A percentile compares a stretch with the other conserved stretches of the same genome.
Evolutionary conservation across 495 filamentous ascomycete species (phyloP).

Genomic region (Lasiosphaeria ovina): DNA sequence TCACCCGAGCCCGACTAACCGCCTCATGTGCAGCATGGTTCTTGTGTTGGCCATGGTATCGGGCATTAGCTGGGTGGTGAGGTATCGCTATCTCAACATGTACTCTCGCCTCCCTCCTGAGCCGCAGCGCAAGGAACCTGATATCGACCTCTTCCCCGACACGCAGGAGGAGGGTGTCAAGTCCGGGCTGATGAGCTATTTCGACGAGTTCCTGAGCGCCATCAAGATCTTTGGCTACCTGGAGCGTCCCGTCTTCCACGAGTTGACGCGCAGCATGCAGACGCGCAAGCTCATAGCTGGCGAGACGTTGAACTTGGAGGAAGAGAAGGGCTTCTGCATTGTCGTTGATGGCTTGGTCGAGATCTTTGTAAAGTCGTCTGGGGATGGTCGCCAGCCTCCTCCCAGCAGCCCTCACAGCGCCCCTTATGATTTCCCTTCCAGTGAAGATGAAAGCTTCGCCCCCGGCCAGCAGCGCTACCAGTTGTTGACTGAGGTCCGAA

Average conservation of each 20-base stretch:
- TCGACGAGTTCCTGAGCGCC: constrained; percentile 97
- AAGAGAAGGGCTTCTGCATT: constrained; percentile 96
- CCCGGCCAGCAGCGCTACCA: constrained; percentile 75
- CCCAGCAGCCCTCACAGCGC: constrained; percentile 14
- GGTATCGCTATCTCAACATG: constrained; percentile 93
- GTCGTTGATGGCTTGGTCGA: constrained; percentile 97
- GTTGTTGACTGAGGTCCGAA: constrained; percentile 94
- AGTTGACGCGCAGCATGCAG: constrained; percentile 96
- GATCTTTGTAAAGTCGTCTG: constrained; percentile 93
- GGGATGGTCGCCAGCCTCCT: constrained; percentile 45
- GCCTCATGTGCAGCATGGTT: constrained; percentile 58
- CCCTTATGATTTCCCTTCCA: constrained; percentile 47
- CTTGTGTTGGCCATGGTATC: constrained; percentile 74
- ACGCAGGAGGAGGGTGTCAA: constrained; percentile 87
- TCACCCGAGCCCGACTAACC: background rate
- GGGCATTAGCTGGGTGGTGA: constrained; percentile 84
- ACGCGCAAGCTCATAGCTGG: constrained; percentile 93
- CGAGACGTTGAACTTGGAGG: constrained; percentile 90
- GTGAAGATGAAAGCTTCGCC: constrained; percentile 59
- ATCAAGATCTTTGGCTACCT: constrained; percentile 99
- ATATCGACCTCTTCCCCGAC: constrained; percentile 92
- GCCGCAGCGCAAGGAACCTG: constrained; percentile 91
- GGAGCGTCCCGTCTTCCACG: constrained; percentile 94
- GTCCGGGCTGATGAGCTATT: constrained; percentile 85
- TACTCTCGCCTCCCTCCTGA: constrained; percentile 90